Evolutionary conservation across 768 basidiomycete species (phyloP).

Genomic region (Phlebiopsis flavidoalba): DNA sequence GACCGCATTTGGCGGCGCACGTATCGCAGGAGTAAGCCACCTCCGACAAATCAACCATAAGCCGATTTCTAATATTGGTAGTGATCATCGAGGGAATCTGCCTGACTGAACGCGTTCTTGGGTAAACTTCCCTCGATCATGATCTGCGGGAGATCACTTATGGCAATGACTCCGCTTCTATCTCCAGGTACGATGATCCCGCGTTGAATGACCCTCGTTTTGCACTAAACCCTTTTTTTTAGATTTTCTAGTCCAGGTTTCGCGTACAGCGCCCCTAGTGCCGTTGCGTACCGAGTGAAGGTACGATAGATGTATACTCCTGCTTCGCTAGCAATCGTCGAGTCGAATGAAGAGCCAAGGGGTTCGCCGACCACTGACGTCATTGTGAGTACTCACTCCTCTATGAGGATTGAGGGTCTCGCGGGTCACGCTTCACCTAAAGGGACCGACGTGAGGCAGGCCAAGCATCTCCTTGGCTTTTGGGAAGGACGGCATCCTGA

Average conservation of each 20-base stretch:
- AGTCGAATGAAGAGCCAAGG: constrained; percentile 39
- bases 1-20: constrained; percentile 67
- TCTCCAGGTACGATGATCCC: constrained; percentile 45
- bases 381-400: constrained; percentile 57
- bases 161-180: constrained; percentile 67
- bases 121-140: constrained; percentile 34
- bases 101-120: constrained; percentile 36
- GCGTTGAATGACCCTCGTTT: too few relatives aligned
- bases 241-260: too few relatives aligned
- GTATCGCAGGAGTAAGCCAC: constrained; percentile 63
- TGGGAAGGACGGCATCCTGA: constrained; percentile 50
- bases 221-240: too few relatives aligned
- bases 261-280: too few relatives aligned
- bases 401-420: constrained; percentile 54
- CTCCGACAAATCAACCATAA: too few relatives aligned
- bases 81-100: constrained; percentile 54
- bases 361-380: constrained; percentile 37
- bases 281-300: too few relatives aligned
- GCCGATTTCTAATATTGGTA: constrained; percentile 9
- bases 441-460: constrained; percentile 43
- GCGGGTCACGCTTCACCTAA: constrained; percentile 68
- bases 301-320: too few relatives aligned
- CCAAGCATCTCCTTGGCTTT: constrained; percentile 59
- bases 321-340: constrained; percentile 45
- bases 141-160: constrained; percentile 43